Percentiles rank a stretch among this genome's conserved stretches.
Evolutionary conservation across 2,329 filamentous ascomycete genomes (phyloP).

Genomic region (Aspergillus jensenii): DNA sequence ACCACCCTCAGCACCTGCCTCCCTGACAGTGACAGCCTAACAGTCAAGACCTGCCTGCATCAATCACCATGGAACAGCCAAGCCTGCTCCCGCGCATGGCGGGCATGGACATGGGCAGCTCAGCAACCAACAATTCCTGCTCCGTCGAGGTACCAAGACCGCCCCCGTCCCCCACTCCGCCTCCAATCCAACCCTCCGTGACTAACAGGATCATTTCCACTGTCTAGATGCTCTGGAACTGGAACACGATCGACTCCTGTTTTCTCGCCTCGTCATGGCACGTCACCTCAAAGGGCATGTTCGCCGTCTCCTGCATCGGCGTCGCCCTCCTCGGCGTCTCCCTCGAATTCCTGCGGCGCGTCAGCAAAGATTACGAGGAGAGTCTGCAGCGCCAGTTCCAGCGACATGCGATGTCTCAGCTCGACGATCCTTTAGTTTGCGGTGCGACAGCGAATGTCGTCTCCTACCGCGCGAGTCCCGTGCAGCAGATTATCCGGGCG

Average conservation of each 20-base stretch:
- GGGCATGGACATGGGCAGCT: conserved; percentile 10
- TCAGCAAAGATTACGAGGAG: conserved; percentile 16
- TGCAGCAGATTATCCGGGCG: conserved; percentile 15
- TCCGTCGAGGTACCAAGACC: conserved; percentile 21
- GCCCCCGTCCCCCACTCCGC: not conserved
- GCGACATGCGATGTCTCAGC: conserved; percentile 9
- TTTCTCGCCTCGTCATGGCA: conserved; percentile 15
- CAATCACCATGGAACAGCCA: not conserved
- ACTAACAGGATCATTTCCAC: not conserved
- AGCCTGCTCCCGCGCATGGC: conserved; percentile 9
- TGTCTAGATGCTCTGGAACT: conserved; percentile 27
- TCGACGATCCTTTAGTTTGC: conserved; percentile 6
- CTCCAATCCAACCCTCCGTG: no score
- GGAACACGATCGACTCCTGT: conserved; percentile 24
- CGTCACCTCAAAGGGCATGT: conserved; percentile 13
- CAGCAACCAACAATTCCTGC: conserved; percentile 13
- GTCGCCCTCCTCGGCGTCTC: conserved; percentile 13
- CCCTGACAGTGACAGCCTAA: no score
- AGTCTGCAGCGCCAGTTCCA: conserved; percentile 13
- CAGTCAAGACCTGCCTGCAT: not conserved
- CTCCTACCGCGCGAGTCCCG: conserved; percentile 12
- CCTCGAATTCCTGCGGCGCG: conserved; percentile 13
- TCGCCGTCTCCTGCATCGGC: conserved; percentile 17
- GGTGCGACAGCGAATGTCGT: conserved; percentile 2
- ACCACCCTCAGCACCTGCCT: no score